Evolutionary conservation across 192 early-diverging fungal genomes (phyloP), one percentile per base, ranked within the genome.

Genomic region (Umbelopsis ramanniana): DNA sequence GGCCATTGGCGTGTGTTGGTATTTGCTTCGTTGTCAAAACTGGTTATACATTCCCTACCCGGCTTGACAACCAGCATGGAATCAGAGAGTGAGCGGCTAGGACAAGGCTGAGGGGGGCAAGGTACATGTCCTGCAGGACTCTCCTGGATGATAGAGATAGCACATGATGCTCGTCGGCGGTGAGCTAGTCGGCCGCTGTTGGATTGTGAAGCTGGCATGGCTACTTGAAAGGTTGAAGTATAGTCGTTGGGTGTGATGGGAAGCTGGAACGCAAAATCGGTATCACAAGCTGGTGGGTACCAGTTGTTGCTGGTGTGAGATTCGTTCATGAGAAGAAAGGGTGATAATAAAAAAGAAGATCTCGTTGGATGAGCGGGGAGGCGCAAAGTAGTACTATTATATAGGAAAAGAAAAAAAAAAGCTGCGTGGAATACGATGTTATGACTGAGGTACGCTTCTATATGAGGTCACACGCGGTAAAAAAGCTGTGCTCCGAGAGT

Each of bases 401-500:
- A 63, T 63, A 63, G 57, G 57, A 37, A 19, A 14, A 33, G 26
- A 37, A 6, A 63, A 63, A 63, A 37, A 63, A 37, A 19, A 19
- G 57, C 5, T 50, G 17, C 48, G 7, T 63, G 33, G 53, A 54
- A 54, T 26, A 22, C 53, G 53, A 29, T 35, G 57, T 26, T 26
- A 63, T 63, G 57, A 35, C 33, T 29, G 26, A 19, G 33, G 33
- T 11, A 37, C 3, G 26, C 29, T 37, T 63, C 29, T 63, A 37
- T 37, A 63, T 63, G 57, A 63, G 57, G 57, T 63, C 57, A 63
- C 57, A 63, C 26, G 57, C 57, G 33, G 57, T 17, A 37, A 35
- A 19, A 37, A 38, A 37, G 57, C 57, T 19, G 57, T 63, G 57
- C 57, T 63, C 57, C 57, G 57, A 63, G 57, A 63, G 57, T 35